Conservation (phyloP, 2,329 filamentous ascomycete species). For the Fusarium decemcellulare region DNA sequence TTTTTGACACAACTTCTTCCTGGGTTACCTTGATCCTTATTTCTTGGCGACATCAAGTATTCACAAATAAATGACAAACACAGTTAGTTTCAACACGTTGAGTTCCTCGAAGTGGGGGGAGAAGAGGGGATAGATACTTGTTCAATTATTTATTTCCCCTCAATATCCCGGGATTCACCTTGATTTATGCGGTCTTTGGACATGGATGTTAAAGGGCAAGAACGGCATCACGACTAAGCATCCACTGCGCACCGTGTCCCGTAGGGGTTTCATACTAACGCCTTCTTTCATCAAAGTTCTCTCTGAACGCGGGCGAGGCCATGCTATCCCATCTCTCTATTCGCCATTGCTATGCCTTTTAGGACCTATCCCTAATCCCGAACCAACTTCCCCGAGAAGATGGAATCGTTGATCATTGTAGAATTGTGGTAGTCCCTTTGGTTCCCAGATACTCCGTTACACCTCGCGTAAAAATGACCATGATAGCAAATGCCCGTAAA, state of each 20-base stretch:
- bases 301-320: neutral
- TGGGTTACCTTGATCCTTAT: too few species aligned
- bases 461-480: conserved; percentile 37
- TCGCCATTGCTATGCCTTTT: neutral
- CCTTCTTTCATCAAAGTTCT: conserved; percentile 4
- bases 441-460: conserved; percentile 29
- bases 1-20: too few species aligned
- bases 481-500: conserved; percentile 33
- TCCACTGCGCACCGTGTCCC: too few species aligned
- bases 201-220: too few species aligned
- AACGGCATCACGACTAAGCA: too few species aligned
- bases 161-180: neutral
- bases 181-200: neutral
- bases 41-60: too few species aligned
- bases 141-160: too few species aligned
- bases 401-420: neutral
- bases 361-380: conserved; percentile 1
- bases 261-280: conserved; percentile 14
- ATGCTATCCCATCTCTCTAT: conserved; percentile 13
- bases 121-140: too few species aligned
- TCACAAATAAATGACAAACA: too few species aligned
- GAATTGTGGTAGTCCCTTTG: neutral
- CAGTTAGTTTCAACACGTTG: too few species aligned
- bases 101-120: too few species aligned
- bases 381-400: conserved; percentile 5